phyloP scores from a whole-genome alignment of 805 yeast species.

The Debaryomyces castellii region DNA sequence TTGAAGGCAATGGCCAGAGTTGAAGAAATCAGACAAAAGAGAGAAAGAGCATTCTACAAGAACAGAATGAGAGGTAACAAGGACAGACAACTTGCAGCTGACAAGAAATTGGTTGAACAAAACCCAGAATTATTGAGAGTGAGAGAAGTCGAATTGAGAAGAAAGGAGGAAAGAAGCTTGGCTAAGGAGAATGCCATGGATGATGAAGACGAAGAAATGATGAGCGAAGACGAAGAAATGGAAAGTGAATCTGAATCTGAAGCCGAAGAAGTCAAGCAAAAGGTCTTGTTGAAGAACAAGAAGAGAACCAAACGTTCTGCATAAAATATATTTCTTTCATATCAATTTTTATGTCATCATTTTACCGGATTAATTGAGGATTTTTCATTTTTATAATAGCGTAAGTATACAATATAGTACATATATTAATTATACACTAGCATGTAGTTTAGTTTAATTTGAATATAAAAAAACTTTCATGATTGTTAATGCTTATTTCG shows the following conservation, averaged over 20 bases:
- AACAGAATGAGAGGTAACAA: conserved; percentile 98
- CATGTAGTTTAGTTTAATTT: not conserved
- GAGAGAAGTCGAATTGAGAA: conserved; percentile 89
- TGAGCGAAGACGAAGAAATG: conserved; percentile 45
- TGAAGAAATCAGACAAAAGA: conserved; percentile 91
- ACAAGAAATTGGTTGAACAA: conserved; percentile 82
- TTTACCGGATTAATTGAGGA: conserved; percentile 1
- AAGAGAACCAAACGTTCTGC: conserved; percentile 28
- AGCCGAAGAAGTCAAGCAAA: conserved; percentile 48
- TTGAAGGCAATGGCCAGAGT: conserved; percentile 93
- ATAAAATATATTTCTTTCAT: conserved; percentile 1
- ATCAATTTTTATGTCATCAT: conserved; percentile 1
- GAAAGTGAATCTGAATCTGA: conserved; percentile 44
- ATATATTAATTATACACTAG: not conserved
- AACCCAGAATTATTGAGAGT: conserved; percentile 87
- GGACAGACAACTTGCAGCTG: conserved; percentile 80
- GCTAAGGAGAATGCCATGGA: conserved; percentile 52
- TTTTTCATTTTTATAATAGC: not conserved
- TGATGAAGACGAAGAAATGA: conserved; percentile 41
- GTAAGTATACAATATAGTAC: not conserved
- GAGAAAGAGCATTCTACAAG: conserved; percentile 98
- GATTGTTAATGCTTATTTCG: not conserved
- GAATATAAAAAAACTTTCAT: not conserved
- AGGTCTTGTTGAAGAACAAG: conserved; percentile 66
- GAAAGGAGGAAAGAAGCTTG: conserved; percentile 68